Evolutionary conservation across 164 flowering plant genomes (phyloP).

Genomic region (Brasenia schreberi): DNA sequence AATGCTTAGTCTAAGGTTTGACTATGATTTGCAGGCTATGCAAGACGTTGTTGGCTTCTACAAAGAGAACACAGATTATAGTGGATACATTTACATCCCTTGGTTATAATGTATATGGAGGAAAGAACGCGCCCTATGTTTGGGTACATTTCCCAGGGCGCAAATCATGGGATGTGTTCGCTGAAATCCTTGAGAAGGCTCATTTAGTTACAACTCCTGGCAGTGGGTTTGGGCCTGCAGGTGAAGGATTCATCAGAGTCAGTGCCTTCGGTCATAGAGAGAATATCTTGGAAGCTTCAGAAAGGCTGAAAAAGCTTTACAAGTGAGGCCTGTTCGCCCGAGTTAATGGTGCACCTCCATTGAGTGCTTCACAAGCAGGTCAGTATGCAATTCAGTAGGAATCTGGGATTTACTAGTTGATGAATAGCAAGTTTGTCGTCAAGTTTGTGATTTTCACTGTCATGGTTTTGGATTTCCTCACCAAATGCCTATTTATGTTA

Average conservation of each 20-base stretch:
- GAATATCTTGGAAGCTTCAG: conserved; percentile 65
- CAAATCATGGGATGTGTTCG: conserved; percentile 95
- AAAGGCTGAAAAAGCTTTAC: conserved; percentile 64
- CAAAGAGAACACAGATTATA: conserved; percentile 78
- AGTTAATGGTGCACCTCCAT: neutral
- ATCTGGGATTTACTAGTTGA: neutral
- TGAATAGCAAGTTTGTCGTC: too few species aligned
- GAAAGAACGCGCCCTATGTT: conserved; percentile 83
- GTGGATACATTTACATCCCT: conserved; percentile 75
- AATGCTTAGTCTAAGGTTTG: neutral
- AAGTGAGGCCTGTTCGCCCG: conserved; percentile 12
- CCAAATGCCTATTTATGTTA: too few species aligned
- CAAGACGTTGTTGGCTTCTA: conserved; percentile 56
- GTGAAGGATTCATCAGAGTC: conserved; percentile 87
- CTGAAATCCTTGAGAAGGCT: conserved; percentile 84
- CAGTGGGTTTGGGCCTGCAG: conserved; percentile 93
- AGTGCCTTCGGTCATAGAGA: conserved; percentile 85
- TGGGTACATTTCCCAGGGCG: conserved; percentile 92
- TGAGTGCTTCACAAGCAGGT: neutral
- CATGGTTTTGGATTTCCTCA: too few species aligned
- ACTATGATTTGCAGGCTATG: conserved; percentile 51
- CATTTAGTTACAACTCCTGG: conserved; percentile 96
- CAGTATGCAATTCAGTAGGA: neutral
- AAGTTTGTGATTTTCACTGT: too few species aligned
- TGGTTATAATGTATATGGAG: conserved; percentile 76